phyloP scores from a whole-genome alignment of 1,284 basidiomycete species.

The Trichosporon asahii region DNA sequence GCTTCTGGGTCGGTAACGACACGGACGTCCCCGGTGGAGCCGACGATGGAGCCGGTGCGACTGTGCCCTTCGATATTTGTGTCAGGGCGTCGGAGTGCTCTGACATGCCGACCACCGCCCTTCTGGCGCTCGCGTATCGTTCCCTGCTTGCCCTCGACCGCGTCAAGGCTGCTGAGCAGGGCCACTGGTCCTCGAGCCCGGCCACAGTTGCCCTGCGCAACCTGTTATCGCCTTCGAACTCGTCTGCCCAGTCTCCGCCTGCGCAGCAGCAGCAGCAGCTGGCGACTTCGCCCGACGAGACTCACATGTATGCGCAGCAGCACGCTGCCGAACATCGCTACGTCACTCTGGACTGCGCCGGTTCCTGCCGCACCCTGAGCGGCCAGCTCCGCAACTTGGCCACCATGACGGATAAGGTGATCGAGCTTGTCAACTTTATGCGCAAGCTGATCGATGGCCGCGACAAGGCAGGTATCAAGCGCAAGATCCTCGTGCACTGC shows the following conservation, averaged over 20 bases:
- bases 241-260: slow-evolving; percentile 17
- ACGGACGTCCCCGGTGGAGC: slow-evolving; percentile 49
- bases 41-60: slow-evolving; percentile 38
- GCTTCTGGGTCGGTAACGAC: slow-evolving; percentile 57
- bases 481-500: slow-evolving; percentile 50
- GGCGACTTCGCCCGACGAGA: slow-evolving; percentile 24
- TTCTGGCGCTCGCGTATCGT: slow-evolving; percentile 30
- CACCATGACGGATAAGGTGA: slow-evolving; percentile 44
- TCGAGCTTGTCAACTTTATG: slow-evolving; percentile 47
- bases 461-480: slow-evolving; percentile 36
- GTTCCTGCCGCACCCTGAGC: slow-evolving; percentile 45
- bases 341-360: slow-evolving; percentile 45
- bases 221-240: slow-evolving; percentile 34
- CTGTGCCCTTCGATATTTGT: slow-evolving; percentile 43
- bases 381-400: slow-evolving; percentile 42
- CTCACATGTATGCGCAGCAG: slow-evolving; percentile 20
- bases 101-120: slow-evolving; percentile 43
- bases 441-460: slow-evolving; percentile 44
- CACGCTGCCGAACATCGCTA: slow-evolving; percentile 36
- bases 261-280: slow-evolving; percentile 16
- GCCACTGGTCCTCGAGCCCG: slow-evolving; percentile 39
- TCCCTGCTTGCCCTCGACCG: slow-evolving; percentile 39
- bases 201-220: slow-evolving; percentile 48
- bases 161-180: slow-evolving; percentile 18
- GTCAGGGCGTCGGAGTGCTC: slow-evolving; percentile 49